A percentile compares a stretch with the other conserved stretches of the same genome.
Evolutionary conservation across 129 eudicot species (phyloP).

Genomic region (Deinandra increscens): DNA sequence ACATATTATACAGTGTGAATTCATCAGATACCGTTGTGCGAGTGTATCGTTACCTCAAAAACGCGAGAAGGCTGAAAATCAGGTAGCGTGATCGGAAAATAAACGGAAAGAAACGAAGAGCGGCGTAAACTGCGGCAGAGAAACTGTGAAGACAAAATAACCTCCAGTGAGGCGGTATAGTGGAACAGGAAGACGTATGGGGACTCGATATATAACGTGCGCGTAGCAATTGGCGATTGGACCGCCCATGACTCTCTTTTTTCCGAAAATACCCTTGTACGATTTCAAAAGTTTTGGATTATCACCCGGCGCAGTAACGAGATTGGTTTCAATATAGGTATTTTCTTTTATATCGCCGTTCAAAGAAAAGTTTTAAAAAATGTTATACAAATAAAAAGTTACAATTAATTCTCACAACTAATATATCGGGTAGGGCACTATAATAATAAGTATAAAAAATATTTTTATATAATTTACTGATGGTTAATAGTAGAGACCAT

Average conservation of each 20-base stretch:
- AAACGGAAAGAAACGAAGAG: not conserved
- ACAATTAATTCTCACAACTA: too few relatives aligned
- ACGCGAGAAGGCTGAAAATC: not conserved
- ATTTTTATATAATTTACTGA: too few relatives aligned
- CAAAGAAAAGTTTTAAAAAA: too few relatives aligned
- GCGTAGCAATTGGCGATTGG: conserved; percentile 14
- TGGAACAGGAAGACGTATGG: not conserved
- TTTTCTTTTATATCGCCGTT: too few relatives aligned
- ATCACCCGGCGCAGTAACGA: too few relatives aligned
- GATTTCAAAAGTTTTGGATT: not conserved
- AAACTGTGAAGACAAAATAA: not conserved
- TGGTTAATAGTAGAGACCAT: too few relatives aligned
- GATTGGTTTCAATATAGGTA: too few relatives aligned
- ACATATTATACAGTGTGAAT: not conserved
- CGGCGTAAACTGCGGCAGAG: too few relatives aligned
- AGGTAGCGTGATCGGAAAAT: not conserved
- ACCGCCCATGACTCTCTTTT: not conserved
- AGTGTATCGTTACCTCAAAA: not conserved
- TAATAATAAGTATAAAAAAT: too few relatives aligned
- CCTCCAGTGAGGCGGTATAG: not conserved
- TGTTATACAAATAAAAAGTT: too few relatives aligned
- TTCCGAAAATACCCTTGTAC: not conserved
- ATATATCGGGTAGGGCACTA: too few relatives aligned
- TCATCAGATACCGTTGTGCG: not conserved
- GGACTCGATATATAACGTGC: not conserved